Base-by-base conservation (phyloP, 352 stramenopile species). In the Pythium guiyangense region DNA sequence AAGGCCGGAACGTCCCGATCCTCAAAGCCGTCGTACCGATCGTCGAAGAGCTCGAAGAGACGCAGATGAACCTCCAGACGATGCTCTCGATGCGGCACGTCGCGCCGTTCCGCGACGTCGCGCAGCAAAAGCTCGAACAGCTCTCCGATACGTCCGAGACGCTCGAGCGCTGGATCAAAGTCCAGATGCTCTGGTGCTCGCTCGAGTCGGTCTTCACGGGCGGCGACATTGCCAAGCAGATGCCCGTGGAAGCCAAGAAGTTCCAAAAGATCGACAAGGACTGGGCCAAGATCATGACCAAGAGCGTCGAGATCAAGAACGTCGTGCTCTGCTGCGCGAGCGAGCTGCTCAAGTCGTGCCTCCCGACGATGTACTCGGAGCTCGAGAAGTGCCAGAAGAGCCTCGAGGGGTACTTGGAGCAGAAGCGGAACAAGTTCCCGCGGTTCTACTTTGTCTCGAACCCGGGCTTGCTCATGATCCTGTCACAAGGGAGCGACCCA, bases 391-490 rank as follows among this genome's bases (percentile, higher is more conserved):
- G 96, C 61, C 96, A 99, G 64, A 99, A 99, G 73, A 97, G 88
- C 20, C 87, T 99, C 2, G 94, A 99, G 65, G 97, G 94, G 0
- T 99, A 99, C 73, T 71, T 99, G 22, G 97, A 99, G 64, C 91
- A 98, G 68, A 99, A 99, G 66, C 90, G 97, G 49, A 98, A 98
- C 73, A 98, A 98, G 64, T 99, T 99, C 63, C 97, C 97, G 20
- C 87, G 97, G 22, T 99, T 99, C 79, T 99, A 99, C 74, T 99
- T 99, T 59, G 96, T 99, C 1, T 99, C 96, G 9, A 99, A 99
- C 62, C 92, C 96, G 3, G 96, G 96, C 50, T 69, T 99, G 39
- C 77, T 99, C 29, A 97, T 98, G 62, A 99, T 99, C 57, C 72
- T 99, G 25, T 98, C 94, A 6, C 95, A 99, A 65, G 96, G 92